phyloP scores from a whole-genome alignment of 768 basidiomycete species.

The Kockovaella imperatae region DNA sequence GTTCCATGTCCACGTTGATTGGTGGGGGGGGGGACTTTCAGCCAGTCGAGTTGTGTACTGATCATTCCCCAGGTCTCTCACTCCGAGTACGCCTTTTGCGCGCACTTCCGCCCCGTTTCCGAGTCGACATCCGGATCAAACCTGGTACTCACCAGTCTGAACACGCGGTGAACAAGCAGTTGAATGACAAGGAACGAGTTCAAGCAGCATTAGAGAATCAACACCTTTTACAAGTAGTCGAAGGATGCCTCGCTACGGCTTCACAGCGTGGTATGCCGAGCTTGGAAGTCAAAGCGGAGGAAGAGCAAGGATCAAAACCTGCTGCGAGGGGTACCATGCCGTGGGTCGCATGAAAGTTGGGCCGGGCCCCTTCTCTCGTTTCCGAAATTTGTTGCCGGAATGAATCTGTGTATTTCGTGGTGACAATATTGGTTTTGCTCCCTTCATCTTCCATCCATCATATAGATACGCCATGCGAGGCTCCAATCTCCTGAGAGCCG shows the following conservation, averaged over 20 bases:
- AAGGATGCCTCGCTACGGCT: conserved; percentile 59
- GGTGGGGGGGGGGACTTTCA: conserved; percentile 52
- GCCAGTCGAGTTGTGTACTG: neutral
- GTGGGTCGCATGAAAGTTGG: neutral
- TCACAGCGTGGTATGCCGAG: conserved; percentile 44
- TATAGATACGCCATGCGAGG: neutral
- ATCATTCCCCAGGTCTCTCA: conserved; percentile 62
- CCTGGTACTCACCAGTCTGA: conserved; percentile 96
- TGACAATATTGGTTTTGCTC: no score
- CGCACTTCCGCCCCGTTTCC: conserved; percentile 83
- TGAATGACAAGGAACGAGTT: conserved; percentile 98
- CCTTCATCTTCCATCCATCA: no score
- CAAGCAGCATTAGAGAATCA: conserved; percentile 93
- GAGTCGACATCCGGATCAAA: conserved; percentile 85
- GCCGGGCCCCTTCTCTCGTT: neutral
- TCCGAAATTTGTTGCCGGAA: no score
- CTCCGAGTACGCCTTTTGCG: conserved; percentile 84
- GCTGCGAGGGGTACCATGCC: neutral
- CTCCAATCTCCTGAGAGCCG: no score
- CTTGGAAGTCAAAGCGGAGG: neutral
- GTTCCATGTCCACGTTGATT: conserved; percentile 93
- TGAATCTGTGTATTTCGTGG: no score
- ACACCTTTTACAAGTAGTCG: conserved; percentile 74
- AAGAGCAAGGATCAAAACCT: neutral
- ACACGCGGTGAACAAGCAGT: conserved; percentile 89